Base-by-base conservation (phyloP, 2,329 filamentous ascomycete species). In the Fusarium subglutinans region DNA sequence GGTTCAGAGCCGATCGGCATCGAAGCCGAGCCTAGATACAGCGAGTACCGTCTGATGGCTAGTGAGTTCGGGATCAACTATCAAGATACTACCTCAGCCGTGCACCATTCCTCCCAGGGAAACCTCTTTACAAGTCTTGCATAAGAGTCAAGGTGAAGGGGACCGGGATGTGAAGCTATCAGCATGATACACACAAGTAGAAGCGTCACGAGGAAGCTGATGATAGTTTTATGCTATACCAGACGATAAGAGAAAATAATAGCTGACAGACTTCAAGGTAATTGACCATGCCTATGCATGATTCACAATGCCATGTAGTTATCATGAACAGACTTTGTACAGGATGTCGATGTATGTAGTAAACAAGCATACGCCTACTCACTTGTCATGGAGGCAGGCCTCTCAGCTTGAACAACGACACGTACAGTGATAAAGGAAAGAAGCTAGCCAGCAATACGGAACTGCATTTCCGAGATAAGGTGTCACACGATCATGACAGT, bases 71-170 rank as follows among this genome's bases (percentile, higher is more conserved):
- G 61, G 35, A 45, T 41, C 24, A 18, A 17, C 40, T 26, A 37
- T 38, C 18, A 41, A 44, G 40, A 28, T 24, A 17, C 37, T 22
- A 54, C 51, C n/a, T 35, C 47, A 54, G 35, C 41, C 35, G 58
- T 55, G 43, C 35, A 18, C 68, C 44, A 55, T 60, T 26, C 66
- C 66, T 33, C 44, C 43, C 33, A 47, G 20, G 60, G 68, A 61
- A 70, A 57, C 9, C 17, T 33, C 22, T 66, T 56, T 44, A 26
- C 66, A 71, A 66, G n/a, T 57, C 66, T 57, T 66, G 60, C 68
- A 70, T 70, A 30, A 59, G 54, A 40, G 13, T 12, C 20, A 45
- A 14, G 38, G 8, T 41, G 41, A 38, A 33, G 30, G 10, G 18
- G 18, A 35, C 10, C 38, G 33, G 30, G 26, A 56, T 64, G 44